Evolutionary conservation across 139 green algal species (phyloP).

Genomic region (Coelastrella sp.): DNA sequence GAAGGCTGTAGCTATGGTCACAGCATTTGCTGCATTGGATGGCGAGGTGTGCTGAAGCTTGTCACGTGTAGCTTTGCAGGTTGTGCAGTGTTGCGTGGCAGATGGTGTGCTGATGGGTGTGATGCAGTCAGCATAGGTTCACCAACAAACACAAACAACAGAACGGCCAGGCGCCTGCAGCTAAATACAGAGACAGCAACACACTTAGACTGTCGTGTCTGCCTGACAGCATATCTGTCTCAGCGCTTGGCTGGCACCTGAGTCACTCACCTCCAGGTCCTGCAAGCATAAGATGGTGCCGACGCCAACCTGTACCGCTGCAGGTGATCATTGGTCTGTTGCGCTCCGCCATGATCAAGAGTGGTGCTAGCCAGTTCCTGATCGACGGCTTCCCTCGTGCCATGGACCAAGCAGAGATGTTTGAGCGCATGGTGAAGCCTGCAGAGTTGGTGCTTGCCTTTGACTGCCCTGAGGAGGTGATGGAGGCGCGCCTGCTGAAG

Average conservation of each 20-base stretch:
- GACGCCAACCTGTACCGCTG: background rate
- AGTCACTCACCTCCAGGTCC: background rate
- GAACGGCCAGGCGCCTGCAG: background rate
- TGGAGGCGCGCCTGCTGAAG: slow-evolving; percentile 90
- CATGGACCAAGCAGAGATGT: slow-evolving; percentile 79
- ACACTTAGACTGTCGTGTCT: too few relatives aligned
- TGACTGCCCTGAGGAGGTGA: slow-evolving; percentile 87
- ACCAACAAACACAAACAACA: background rate
- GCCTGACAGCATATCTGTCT: too few relatives aligned
- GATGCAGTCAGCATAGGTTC: too few relatives aligned
- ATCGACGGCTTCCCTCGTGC: slow-evolving; percentile 94
- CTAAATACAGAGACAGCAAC: background rate
- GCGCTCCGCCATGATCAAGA: slow-evolving; percentile 77
- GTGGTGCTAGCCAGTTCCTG: slow-evolving; percentile 74
- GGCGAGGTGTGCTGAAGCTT: too few relatives aligned
- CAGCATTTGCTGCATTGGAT: too few relatives aligned
- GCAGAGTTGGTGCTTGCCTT: slow-evolving; percentile 80
- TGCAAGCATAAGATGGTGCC: background rate
- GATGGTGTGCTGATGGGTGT: too few relatives aligned
- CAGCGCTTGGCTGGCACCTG: background rate
- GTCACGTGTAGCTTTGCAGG: too few relatives aligned
- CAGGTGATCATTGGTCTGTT: slow-evolving; percentile 82
- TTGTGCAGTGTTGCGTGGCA: too few relatives aligned
- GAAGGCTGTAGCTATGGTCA: background rate
- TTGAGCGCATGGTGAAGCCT: slow-evolving; percentile 72